Evolutionary conservation across 1,284 basidiomycete species (phyloP).

Genomic region (Leucoagaricus sp.): DNA sequence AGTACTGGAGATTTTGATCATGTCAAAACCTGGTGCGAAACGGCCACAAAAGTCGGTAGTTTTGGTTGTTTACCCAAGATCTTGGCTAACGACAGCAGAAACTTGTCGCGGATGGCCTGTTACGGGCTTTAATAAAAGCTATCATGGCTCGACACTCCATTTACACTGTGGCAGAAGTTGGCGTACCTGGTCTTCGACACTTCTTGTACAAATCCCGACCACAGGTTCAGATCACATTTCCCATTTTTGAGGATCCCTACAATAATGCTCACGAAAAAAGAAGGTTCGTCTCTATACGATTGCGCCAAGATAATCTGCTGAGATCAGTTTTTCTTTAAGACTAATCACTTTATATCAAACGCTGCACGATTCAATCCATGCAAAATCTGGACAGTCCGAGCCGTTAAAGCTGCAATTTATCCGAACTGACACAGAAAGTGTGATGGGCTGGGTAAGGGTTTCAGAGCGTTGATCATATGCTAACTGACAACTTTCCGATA

Average conservation of each 20-base stretch:
- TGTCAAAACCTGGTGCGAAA: constrained; percentile 71
- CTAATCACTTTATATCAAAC: constrained; percentile 84
- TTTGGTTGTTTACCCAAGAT: constrained; percentile 7
- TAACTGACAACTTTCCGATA: constrained; percentile 2
- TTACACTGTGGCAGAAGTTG: constrained; percentile 71
- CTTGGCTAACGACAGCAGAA: constrained; percentile 42
- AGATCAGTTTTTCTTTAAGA: constrained; percentile 42
- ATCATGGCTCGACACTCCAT: constrained; percentile 53
- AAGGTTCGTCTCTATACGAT: constrained; percentile 43
- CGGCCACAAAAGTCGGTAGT: constrained; percentile 56
- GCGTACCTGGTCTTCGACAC: constrained; percentile 87
- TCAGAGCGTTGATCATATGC: not conserved
- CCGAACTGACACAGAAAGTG: constrained; percentile 81
- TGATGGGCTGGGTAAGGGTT: constrained; percentile 85
- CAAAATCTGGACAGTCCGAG: constrained; percentile 76
- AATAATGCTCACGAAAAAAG: constrained; percentile 56
- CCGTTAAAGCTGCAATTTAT: constrained; percentile 84
- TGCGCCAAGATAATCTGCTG: not conserved
- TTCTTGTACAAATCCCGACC: constrained; percentile 92
- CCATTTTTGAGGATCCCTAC: constrained; percentile 81
- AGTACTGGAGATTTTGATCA: constrained; percentile 70
- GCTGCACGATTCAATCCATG: constrained; percentile 84
- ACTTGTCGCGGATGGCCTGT: constrained; percentile 58
- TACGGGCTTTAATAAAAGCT: constrained; percentile 50
- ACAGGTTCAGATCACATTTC: constrained; percentile 81